Percentiles rank a stretch among this genome's conserved stretches.
These are phyloP conservation scores for Xylariaceae sp. DNA, from an alignment of 2,329 filamentous ascomycete species.

Conservation along the genomic window DNA sequence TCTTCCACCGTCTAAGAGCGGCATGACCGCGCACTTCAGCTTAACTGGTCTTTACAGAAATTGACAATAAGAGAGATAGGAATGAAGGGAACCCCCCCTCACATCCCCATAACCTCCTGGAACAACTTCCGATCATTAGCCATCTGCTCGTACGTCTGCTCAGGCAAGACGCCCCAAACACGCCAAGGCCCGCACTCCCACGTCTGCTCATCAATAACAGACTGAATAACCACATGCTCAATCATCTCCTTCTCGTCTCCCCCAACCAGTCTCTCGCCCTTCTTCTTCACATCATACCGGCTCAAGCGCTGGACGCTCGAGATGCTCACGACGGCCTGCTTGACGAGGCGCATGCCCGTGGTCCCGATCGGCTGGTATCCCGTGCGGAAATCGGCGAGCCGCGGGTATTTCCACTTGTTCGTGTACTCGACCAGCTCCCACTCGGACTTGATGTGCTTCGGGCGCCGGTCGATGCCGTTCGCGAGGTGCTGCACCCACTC, in stretches of 20 bases:
- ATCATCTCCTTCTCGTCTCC: slow-evolving; percentile 50
- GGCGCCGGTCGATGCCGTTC: slow-evolving; percentile 51
- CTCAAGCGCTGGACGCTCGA: slow-evolving; percentile 51
- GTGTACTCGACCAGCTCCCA: slow-evolving; percentile 57
- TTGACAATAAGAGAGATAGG: no score
- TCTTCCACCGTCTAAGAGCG: no score
- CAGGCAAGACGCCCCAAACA: slow-evolving; percentile 60
- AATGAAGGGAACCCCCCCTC: no score
- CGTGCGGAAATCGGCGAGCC: slow-evolving; percentile 53
- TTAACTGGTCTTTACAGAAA: no score
- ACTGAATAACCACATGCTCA: slow-evolving; percentile 63
- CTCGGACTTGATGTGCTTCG: slow-evolving; percentile 38
- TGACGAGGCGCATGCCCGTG: slow-evolving; percentile 36
- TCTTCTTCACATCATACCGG: slow-evolving; percentile 36
- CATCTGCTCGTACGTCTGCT: slow-evolving; percentile 46
- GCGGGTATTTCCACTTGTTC: slow-evolving; percentile 38
- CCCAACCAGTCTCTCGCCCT: no score
- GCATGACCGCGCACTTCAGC: no score
- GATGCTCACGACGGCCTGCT: slow-evolving; percentile 60
- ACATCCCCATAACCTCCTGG: slow-evolving; percentile 8
- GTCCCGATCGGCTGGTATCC: slow-evolving; percentile 40
- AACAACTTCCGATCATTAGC: slow-evolving; percentile 21
- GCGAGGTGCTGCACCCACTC: slow-evolving; percentile 49
- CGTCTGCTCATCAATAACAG: slow-evolving; percentile 41
- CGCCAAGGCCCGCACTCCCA: slow-evolving; percentile 53